Evolutionary conservation across 805 yeast species (phyloP).

Genomic region (Blastobotrys parvus): DNA sequence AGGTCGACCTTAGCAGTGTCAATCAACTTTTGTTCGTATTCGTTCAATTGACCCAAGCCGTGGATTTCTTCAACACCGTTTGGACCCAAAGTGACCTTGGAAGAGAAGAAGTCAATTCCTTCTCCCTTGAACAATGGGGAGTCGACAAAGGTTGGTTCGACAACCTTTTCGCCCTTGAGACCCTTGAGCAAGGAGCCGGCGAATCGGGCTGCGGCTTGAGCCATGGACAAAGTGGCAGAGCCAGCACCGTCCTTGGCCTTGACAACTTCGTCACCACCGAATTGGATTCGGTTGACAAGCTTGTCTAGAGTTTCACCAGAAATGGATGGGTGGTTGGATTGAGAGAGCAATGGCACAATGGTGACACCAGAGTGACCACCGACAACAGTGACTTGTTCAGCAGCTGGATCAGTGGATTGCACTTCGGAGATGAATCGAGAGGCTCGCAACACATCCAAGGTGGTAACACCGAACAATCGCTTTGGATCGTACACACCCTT

Average conservation of each 20-base stretch:
- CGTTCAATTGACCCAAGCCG: slow-evolving; percentile 64
- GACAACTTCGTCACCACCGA: slow-evolving; percentile 94
- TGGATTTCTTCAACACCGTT: slow-evolving; percentile 81
- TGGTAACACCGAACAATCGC: slow-evolving; percentile 92
- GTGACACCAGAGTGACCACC: slow-evolving; percentile 98
- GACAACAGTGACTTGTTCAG: slow-evolving; percentile 76
- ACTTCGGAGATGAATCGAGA: slow-evolving; percentile 73
- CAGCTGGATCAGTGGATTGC: slow-evolving; percentile 63
- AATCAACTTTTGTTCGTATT: slow-evolving; percentile 79
- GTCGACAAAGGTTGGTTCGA: slow-evolving; percentile 52
- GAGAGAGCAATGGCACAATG: slow-evolving; percentile 87
- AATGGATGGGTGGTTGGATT: slow-evolving; percentile 53
- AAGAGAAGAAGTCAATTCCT: slow-evolving; percentile 95
- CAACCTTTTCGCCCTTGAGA: slow-evolving; percentile 36
- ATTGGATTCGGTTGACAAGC: slow-evolving; percentile 82
- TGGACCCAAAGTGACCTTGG: slow-evolving; percentile 88
- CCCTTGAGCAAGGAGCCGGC: slow-evolving; percentile 43
- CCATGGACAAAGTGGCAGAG: slow-evolving; percentile 89
- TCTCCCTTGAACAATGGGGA: slow-evolving; percentile 74
- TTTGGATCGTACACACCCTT: slow-evolving; percentile 85
- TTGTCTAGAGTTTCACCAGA: slow-evolving; percentile 57
- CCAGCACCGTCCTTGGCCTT: slow-evolving; percentile 92
- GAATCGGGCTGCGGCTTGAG: slow-evolving; percentile 81
- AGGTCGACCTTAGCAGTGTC: slow-evolving; percentile 77
- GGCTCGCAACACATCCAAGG: slow-evolving; percentile 85